A percentile compares a stretch with the other conserved stretches of the same genome.
phyloP scores from a whole-genome alignment of 768 basidiomycete genomes.

The Russula vinacea region DNA sequence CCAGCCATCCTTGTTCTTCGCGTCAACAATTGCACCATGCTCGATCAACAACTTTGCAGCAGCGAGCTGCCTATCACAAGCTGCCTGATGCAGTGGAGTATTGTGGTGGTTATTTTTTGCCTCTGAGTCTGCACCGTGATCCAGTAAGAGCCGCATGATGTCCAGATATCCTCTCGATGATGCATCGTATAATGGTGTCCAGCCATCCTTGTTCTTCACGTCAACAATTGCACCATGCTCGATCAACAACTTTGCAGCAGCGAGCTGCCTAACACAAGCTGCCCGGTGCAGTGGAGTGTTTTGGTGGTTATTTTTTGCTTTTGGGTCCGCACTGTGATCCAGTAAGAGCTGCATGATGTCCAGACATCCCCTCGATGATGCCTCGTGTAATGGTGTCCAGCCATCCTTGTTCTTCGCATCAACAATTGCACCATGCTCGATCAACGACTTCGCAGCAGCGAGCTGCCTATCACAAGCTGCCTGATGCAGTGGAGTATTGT shows the following conservation, averaged over 20 bases:
- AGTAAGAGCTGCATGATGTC: not conserved
- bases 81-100: too few species aligned
- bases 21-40: not conserved
- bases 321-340: not conserved
- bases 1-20: too few species aligned
- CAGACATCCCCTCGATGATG: not conserved
- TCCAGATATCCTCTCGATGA: constrained; percentile 1
- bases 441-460: not conserved
- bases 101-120: not conserved
- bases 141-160: not conserved
- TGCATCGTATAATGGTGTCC: not conserved
- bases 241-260: not conserved
- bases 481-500: not conserved
- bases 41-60: not conserved
- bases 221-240: not conserved
- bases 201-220: too few species aligned
- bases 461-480: not conserved
- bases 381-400: not conserved
- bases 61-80: not conserved
- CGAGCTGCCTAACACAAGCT: not conserved
- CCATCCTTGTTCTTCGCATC: too few species aligned
- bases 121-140: not conserved
- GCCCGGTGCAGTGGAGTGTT: not conserved
- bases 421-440: not conserved
- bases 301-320: not conserved